Conservation (phyloP, 257 asterid species). For the Perilla frutescens region DNA sequence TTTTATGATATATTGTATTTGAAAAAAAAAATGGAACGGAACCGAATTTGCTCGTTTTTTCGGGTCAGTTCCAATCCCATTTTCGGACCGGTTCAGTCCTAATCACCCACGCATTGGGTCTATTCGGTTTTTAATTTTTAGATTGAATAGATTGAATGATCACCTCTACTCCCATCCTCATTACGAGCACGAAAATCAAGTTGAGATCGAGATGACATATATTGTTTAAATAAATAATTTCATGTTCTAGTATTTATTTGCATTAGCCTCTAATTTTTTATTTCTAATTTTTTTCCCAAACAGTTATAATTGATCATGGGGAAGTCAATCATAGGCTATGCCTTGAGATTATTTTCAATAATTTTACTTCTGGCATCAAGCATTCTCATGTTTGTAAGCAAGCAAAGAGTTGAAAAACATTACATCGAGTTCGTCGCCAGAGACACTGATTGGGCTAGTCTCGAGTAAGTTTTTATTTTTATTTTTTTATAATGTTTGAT, state of each 20-base stretch:
- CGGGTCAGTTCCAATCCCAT: too few species aligned
- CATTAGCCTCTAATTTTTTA: too few species aligned
- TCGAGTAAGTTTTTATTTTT: slow-evolving; percentile 34
- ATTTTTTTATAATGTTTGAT: background rate
- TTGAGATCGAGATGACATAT: background rate
- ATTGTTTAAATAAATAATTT: background rate
- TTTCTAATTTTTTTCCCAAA: background rate
- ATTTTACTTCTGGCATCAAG: slow-evolving; percentile 27
- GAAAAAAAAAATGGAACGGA: too few species aligned
- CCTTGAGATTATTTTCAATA: slow-evolving; percentile 10
- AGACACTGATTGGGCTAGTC: slow-evolving; percentile 36
- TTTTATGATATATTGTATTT: too few species aligned
- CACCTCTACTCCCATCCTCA: background rate
- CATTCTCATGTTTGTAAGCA: slow-evolving; percentile 30
- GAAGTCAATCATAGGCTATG: slow-evolving; percentile 5
- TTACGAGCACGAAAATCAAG: background rate
- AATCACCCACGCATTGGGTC: too few species aligned
- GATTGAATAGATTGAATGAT: too few species aligned
- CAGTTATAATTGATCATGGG: background rate
- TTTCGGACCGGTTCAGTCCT: too few species aligned
- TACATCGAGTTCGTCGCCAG: background rate
- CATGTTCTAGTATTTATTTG: too few species aligned
- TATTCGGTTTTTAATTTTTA: too few species aligned
- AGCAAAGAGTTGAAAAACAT: slow-evolving; percentile 2
- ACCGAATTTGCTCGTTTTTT: too few species aligned